Conservation (phyloP, 352 stramenopile genomes). For the Phytophthora macrochlamydospora region DNA sequence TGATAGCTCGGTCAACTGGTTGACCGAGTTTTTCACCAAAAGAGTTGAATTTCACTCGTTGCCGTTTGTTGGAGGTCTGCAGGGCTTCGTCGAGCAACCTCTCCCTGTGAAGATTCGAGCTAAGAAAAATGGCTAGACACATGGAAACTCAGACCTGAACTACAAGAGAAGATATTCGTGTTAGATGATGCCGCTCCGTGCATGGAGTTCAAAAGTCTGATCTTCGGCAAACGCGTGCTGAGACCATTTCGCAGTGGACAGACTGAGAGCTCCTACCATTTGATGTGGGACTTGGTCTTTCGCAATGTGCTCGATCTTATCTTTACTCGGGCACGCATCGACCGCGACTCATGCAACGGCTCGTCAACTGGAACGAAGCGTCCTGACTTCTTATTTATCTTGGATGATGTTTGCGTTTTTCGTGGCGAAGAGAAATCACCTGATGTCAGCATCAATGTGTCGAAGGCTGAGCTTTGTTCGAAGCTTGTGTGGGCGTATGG, state of each 20-base stretch:
- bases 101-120: slow-evolving; percentile 18
- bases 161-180: slow-evolving; percentile 1
- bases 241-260: neutral
- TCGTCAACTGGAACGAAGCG: slow-evolving; percentile 3
- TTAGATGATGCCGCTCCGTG: slow-evolving; percentile 12
- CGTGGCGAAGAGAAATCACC: slow-evolving; percentile 16
- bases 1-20: neutral
- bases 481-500: slow-evolving; percentile 19
- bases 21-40: neutral
- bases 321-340: slow-evolving; percentile 12
- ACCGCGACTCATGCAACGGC: slow-evolving; percentile 9
- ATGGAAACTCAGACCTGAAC: slow-evolving; percentile 1
- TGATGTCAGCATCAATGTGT: slow-evolving; percentile 12
- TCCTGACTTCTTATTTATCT: slow-evolving; percentile 18
- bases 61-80: slow-evolving; percentile 6
- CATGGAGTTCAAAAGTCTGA: slow-evolving; percentile 4
- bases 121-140: neutral
- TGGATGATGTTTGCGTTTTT: slow-evolving; percentile 23
- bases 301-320: slow-evolving; percentile 13
- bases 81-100: slow-evolving; percentile 3
- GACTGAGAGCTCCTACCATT: slow-evolving; percentile 12
- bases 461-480: slow-evolving; percentile 6
- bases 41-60: neutral
- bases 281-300: slow-evolving; percentile 10
- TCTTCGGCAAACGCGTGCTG: slow-evolving; percentile 8